phyloP scores from a whole-genome alignment of 768 basidiomycete genomes.

The Pisolithus microcarpus region DNA sequence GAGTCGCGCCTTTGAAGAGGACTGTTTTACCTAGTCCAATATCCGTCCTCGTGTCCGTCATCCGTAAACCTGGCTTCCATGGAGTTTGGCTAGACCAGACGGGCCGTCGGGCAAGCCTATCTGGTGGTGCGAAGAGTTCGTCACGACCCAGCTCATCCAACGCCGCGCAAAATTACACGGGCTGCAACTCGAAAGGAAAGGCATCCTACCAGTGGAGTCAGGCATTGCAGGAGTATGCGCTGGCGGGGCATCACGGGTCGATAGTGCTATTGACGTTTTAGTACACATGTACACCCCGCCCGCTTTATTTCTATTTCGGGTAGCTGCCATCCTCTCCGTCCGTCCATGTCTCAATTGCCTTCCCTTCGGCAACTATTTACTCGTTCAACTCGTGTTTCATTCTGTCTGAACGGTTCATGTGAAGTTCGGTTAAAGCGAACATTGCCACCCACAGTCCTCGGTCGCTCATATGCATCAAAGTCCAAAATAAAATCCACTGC shows the following conservation, averaged over 20 bases:
- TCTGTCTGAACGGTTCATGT: background rate
- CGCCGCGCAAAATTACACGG: constrained; percentile 32
- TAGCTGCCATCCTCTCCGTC: no score
- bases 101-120: constrained; percentile 93
- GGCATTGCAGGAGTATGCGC: constrained; percentile 80
- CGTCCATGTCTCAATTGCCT: constrained; percentile 33
- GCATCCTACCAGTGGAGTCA: constrained; percentile 72
- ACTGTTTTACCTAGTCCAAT: constrained; percentile 62
- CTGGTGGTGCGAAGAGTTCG: constrained; percentile 78
- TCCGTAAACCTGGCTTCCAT: constrained; percentile 62
- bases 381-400: no score
- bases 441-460: background rate
- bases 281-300: no score
- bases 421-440: background rate
- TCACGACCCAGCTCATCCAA: constrained; percentile 49
- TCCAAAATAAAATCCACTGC: constrained; percentile 43
- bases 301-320: no score
- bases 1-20: no score
- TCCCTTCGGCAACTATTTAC: no score
- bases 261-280: no score
- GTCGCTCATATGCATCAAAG: constrained; percentile 24
- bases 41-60: constrained; percentile 52
- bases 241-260: constrained; percentile 76
- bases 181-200: constrained; percentile 25
- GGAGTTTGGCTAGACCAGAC: constrained; percentile 98